Evolutionary conservation across 208 protist species (phyloP).

Genomic region (Crithidia acanthocephali): DNA sequence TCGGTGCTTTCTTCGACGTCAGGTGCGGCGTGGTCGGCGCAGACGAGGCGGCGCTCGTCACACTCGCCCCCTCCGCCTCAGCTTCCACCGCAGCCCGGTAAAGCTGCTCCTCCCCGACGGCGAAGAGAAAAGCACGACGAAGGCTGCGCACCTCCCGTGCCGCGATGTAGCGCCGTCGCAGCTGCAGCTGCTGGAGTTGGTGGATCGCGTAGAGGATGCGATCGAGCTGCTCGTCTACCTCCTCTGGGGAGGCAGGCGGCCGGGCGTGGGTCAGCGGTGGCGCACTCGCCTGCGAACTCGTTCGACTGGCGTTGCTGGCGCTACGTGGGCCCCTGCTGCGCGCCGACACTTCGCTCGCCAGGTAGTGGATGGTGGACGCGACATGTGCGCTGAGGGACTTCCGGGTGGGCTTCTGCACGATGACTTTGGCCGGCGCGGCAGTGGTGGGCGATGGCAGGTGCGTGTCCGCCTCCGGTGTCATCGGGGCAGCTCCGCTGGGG

Average conservation of each 20-base stretch:
- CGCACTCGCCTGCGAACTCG: slow-evolving; percentile 9
- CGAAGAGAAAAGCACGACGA: slow-evolving; percentile 60
- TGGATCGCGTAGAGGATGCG: slow-evolving; percentile 50
- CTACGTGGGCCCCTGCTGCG: slow-evolving; percentile 7
- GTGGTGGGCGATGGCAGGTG: neutral
- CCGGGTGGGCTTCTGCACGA: neutral
- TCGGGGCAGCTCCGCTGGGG: neutral
- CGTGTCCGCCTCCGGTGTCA: neutral
- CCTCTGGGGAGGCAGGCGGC: slow-evolving; percentile 36
- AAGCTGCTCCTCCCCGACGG: slow-evolving; percentile 41
- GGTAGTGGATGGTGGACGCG: slow-evolving; percentile 30
- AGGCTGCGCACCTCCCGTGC: slow-evolving; percentile 55
- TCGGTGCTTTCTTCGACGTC: neutral
- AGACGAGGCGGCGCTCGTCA: neutral
- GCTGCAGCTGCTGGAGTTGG: slow-evolving; percentile 53
- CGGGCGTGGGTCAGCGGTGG: slow-evolving; percentile 21
- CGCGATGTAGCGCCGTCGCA: slow-evolving; percentile 43
- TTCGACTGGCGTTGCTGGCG: slow-evolving; percentile 12
- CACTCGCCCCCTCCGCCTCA: slow-evolving; percentile 4
- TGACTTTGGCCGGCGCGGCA: no score
- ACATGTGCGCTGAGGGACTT: slow-evolving; percentile 17
- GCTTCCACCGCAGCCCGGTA: slow-evolving; percentile 14
- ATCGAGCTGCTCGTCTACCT: slow-evolving; percentile 64
- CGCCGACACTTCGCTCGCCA: slow-evolving; percentile 18
- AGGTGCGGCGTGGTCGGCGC: slow-evolving; percentile 8